Percentiles rank a stretch among this genome's conserved stretches.
These are phyloP conservation scores for Protomyces lactucae-debilis DNA, from an alignment of 1,139 yeast genomes.

Conservation along the genomic window DNA sequence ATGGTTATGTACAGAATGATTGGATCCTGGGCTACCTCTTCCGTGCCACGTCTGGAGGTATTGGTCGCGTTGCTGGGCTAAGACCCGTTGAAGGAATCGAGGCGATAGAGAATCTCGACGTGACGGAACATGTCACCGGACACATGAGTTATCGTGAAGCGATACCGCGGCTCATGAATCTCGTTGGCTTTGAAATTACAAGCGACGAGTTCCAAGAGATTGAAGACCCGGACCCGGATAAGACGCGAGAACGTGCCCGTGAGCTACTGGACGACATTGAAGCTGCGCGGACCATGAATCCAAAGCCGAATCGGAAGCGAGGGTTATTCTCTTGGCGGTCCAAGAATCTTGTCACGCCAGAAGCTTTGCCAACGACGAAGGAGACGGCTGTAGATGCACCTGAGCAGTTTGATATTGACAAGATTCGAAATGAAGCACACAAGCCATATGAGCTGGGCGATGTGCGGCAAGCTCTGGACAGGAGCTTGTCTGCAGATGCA, in stretches of 20 bases:
- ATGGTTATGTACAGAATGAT: conserved; percentile 86
- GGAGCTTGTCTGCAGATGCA: background rate
- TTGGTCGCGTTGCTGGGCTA: conserved; percentile 83
- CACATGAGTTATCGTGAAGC: conserved; percentile 96
- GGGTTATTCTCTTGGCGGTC: conserved; percentile 11
- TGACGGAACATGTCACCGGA: conserved; percentile 82
- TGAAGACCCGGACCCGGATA: conserved; percentile 92
- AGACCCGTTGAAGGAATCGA: conserved; percentile 62
- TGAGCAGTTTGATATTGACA: conserved; percentile 9
- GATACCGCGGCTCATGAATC: conserved; percentile 71
- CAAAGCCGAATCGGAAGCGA: conserved; percentile 27
- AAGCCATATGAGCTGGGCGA: background rate
- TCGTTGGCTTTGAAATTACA: conserved; percentile 72
- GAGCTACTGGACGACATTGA: conserved; percentile 35
- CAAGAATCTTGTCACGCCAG: conserved; percentile 19
- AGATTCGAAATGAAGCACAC: conserved; percentile 17
- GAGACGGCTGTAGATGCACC: background rate
- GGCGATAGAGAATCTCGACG: conserved; percentile 77
- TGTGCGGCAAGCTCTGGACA: background rate
- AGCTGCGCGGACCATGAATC: conserved; percentile 40
- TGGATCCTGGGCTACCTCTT: conserved; percentile 95
- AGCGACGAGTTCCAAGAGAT: conserved; percentile 92
- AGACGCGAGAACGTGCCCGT: conserved; percentile 51
- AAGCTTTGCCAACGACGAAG: conserved; percentile 12
- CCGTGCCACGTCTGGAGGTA: conserved; percentile 93